Evolutionary conservation across 208 protist species (phyloP).

Genomic region (Trypanosoma avium): DNA sequence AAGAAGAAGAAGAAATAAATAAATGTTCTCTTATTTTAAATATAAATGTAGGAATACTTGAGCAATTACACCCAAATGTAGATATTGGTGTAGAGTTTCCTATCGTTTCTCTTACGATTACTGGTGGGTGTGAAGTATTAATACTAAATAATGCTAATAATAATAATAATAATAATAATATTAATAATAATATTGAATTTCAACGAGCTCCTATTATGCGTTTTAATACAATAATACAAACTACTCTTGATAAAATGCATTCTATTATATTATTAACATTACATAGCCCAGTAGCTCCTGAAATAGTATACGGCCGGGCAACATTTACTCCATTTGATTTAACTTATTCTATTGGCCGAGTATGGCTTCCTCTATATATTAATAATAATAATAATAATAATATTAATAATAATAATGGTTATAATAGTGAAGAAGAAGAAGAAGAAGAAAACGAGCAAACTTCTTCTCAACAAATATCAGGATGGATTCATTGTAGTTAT

Average conservation of each 20-base stretch:
- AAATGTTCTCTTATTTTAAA: constrained; percentile 47
- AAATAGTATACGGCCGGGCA: constrained; percentile 42
- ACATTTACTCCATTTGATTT: constrained; percentile 33
- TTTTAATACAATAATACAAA: constrained; percentile 38
- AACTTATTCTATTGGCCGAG: not conserved
- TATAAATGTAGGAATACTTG: constrained; percentile 34
- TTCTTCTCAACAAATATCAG: constrained; percentile 1
- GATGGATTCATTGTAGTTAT: constrained; percentile 59
- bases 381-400: not conserved
- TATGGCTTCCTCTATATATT: constrained; percentile 53
- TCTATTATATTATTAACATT: constrained; percentile 46
- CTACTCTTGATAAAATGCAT: constrained; percentile 29
- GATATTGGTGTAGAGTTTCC: constrained; percentile 10
- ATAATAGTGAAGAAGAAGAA: not conserved
- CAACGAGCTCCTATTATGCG: constrained; percentile 36
- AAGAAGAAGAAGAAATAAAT: not conserved
- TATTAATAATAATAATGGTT: not conserved
- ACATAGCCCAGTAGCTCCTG: constrained; percentile 30
- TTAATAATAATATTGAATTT: constrained; percentile 2
- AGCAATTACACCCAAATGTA: constrained; percentile 8
- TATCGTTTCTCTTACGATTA: constrained; percentile 11
- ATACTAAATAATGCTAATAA: not conserved
- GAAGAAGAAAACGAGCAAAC: no score
- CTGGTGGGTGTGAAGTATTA: constrained; percentile 23
- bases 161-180: not conserved